Percentiles rank a stretch among this genome's conserved stretches.
Conservation (phyloP, 1,284 basidiomycete genomes). For the Inonotus obliquus region DNA sequence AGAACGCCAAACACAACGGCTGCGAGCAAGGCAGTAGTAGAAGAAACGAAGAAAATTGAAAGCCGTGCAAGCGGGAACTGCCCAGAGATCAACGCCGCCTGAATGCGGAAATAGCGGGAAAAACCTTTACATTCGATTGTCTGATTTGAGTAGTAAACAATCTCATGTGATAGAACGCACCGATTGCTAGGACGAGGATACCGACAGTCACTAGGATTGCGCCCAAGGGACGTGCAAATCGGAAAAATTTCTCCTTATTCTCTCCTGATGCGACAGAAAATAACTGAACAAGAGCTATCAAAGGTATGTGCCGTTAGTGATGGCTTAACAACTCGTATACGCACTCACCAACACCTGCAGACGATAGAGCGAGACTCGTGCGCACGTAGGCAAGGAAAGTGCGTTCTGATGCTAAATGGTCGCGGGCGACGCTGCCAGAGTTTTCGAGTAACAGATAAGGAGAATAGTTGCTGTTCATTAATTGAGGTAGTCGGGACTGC, state of each 20-base stretch:
- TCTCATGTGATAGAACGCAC: constrained; percentile 29
- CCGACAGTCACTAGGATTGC: constrained; percentile 48
- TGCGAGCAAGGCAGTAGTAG: constrained; percentile 40
- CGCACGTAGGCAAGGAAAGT: constrained; percentile 58
- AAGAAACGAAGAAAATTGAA: constrained; percentile 39
- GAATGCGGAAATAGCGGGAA: constrained; percentile 50
- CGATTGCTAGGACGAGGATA: constrained; percentile 44
- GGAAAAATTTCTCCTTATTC: constrained; percentile 29
- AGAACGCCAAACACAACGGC: constrained; percentile 48
- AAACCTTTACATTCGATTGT: constrained; percentile 34
- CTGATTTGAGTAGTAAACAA: neutral
- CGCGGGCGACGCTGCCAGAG: constrained; percentile 54
- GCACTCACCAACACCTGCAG: constrained; percentile 53
- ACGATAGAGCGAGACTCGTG: constrained; percentile 52
- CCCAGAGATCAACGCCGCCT: constrained; percentile 48
- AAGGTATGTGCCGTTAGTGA: neutral
- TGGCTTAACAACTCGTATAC: neutral
- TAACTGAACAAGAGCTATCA: constrained; percentile 31
- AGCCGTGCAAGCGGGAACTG: constrained; percentile 52
- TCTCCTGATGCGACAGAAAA: constrained; percentile 49
- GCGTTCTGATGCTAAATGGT: constrained; percentile 55
- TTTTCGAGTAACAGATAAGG: constrained; percentile 42
- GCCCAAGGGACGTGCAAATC: constrained; percentile 51
- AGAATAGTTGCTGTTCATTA: neutral
- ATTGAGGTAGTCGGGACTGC: neutral